These are phyloP conservation scores for Xylaria digitata DNA, from an alignment of 2,329 filamentous ascomycete genomes.

Conservation along the genomic window DNA sequence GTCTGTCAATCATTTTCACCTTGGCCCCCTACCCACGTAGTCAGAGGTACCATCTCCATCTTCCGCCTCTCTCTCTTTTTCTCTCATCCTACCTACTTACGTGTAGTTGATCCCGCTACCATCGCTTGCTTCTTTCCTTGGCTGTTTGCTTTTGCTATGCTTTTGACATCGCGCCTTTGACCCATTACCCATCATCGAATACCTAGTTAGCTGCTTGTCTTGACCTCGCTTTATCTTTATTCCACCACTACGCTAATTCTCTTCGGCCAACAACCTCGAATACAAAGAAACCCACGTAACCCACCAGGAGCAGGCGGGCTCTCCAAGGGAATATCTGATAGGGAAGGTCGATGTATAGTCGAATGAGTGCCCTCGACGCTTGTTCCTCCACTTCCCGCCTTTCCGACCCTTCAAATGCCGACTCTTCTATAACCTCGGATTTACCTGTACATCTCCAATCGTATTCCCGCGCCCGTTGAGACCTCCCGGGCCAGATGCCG, in stretches of 20 bases:
- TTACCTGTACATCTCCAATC: slow-evolving; percentile 11
- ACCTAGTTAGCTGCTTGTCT: neutral
- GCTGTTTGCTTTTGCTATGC: neutral
- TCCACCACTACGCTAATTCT: neutral
- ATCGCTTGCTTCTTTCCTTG: slow-evolving; percentile 3
- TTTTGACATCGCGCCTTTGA: slow-evolving; percentile 5
- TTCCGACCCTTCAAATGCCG: slow-evolving; percentile 29
- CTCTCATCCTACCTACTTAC: neutral
- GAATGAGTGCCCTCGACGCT: slow-evolving; percentile 10
- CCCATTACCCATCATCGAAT: neutral
- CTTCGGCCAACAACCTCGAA: neutral
- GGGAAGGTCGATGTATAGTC: slow-evolving; percentile 13
- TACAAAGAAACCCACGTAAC: neutral
- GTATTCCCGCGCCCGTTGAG: slow-evolving; percentile 17
- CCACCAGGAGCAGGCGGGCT: slow-evolving; percentile 1
- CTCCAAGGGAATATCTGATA: neutral
- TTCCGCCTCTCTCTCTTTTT: neutral
- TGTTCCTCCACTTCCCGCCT: slow-evolving; percentile 19
- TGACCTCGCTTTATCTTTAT: neutral
- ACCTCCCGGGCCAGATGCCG: slow-evolving; percentile 17
- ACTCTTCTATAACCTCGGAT: slow-evolving; percentile 24
- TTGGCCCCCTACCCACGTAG: neutral
- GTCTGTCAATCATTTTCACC: slow-evolving; percentile 12
- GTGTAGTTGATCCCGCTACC: neutral
- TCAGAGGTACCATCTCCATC: neutral